Conservation (phyloP, 2,329 filamentous ascomycete genomes). For the Coniochaeta pulveracea region DNA sequence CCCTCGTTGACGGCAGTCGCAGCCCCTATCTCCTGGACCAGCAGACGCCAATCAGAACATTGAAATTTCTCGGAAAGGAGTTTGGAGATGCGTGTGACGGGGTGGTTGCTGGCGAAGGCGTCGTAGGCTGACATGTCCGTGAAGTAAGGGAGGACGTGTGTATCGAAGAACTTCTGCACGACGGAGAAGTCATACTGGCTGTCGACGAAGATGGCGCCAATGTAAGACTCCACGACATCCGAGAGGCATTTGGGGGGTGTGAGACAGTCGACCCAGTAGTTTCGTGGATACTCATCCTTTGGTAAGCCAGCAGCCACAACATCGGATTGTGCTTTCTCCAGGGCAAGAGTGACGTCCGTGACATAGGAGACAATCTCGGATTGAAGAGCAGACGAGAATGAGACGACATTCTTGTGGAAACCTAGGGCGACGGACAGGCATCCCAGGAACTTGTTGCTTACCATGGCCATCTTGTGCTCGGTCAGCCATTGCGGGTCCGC, state of each 20-base stretch:
- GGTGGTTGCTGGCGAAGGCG: slow-evolving; percentile 75
- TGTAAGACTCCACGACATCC: slow-evolving; percentile 79
- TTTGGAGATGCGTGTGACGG: slow-evolving; percentile 61
- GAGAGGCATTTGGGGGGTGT: slow-evolving; percentile 65
- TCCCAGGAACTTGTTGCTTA: slow-evolving; percentile 87
- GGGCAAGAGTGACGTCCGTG: slow-evolving; percentile 36
- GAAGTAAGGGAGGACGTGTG: slow-evolving; percentile 67
- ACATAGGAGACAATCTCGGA: slow-evolving; percentile 43
- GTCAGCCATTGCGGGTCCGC: slow-evolving; percentile 94
- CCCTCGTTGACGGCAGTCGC: slow-evolving; percentile 17
- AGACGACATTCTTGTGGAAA: slow-evolving; percentile 63
- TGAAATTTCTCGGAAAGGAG: slow-evolving; percentile 52
- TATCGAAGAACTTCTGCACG: slow-evolving; percentile 68
- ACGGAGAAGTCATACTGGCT: slow-evolving; percentile 64
- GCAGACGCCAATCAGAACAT: slow-evolving; percentile 49
- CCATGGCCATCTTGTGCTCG: slow-evolving; percentile 99
- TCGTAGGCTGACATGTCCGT: slow-evolving; percentile 81
- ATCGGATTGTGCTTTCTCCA: slow-evolving; percentile 20
- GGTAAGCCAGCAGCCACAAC: slow-evolving; percentile 21
- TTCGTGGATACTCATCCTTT: slow-evolving; percentile 31
- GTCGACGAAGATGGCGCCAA: slow-evolving; percentile 89
- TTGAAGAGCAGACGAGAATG: slow-evolving; percentile 32
- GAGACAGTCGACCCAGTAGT: slow-evolving; percentile 58
- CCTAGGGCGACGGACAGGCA: slow-evolving; percentile 68
- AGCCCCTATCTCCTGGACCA: slow-evolving; percentile 36